phyloP scores from a whole-genome alignment of 2,329 filamentous ascomycete species.

The Aspergillus ustus region DNA sequence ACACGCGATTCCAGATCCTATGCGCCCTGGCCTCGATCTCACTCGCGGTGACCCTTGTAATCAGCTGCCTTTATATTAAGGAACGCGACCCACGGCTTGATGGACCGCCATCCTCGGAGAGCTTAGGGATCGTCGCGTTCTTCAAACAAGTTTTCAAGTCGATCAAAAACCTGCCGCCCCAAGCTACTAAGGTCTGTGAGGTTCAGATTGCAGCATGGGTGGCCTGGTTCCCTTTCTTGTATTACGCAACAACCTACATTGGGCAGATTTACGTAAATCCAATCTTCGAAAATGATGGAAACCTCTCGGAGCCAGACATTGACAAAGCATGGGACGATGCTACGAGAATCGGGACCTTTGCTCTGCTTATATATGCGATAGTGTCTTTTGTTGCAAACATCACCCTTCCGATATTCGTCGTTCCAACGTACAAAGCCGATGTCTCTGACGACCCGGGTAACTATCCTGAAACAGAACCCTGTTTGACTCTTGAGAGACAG shows the following conservation, averaged over 20 bases:
- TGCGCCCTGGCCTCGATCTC: slow-evolving; percentile 81
- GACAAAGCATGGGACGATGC: slow-evolving; percentile 81
- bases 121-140: slow-evolving; percentile 73
- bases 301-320: slow-evolving; percentile 76
- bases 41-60: slow-evolving; percentile 69
- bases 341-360: slow-evolving; percentile 86
- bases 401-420: slow-evolving; percentile 81
- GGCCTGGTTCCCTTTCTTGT: slow-evolving; percentile 93
- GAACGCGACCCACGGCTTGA: slow-evolving; percentile 83
- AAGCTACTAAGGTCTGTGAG: slow-evolving; percentile 79
- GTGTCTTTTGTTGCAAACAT: slow-evolving; percentile 82
- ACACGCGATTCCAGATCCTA: slow-evolving; percentile 90
- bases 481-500: slow-evolving; percentile 26
- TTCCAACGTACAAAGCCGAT: slow-evolving; percentile 68
- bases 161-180: slow-evolving; percentile 76
- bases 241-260: slow-evolving; percentile 93
- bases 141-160: slow-evolving; percentile 78
- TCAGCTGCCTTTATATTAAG: slow-evolving; percentile 71
- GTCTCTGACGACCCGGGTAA: slow-evolving; percentile 16
- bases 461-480: slow-evolving; percentile 25
- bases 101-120: slow-evolving; percentile 62
- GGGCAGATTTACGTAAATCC: slow-evolving; percentile 91
- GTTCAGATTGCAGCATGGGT: slow-evolving; percentile 90
- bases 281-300: slow-evolving; percentile 73
- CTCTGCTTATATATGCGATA: slow-evolving; percentile 84